Percentiles rank a stretch among this genome's conserved stretches.
Conservation (phyloP, 176 grass and related monocot species). For the Canna indica region DNA sequence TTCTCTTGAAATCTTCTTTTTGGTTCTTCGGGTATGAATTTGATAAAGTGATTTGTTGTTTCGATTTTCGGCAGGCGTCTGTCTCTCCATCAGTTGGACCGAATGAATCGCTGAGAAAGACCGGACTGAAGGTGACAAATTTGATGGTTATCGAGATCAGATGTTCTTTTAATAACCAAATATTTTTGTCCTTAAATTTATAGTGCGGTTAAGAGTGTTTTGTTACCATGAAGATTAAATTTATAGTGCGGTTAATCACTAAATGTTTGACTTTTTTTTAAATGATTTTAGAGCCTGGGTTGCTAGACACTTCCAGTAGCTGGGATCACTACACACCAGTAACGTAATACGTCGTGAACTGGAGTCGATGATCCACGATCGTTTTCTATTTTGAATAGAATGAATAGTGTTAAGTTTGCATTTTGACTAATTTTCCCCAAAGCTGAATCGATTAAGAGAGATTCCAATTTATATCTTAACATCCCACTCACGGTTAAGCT, state of each 20-base stretch:
- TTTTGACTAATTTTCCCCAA: no score
- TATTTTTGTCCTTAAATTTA: not conserved
- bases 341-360: no score
- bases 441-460: no score
- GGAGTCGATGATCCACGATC: no score
- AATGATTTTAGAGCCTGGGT: no score
- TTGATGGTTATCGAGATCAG: not conserved
- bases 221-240: no score
- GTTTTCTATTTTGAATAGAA: no score
- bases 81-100: constrained; percentile 17
- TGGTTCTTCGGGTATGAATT: not conserved
- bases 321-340: no score
- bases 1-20: not conserved
- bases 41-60: not conserved
- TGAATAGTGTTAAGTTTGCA: no score
- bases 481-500: no score
- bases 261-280: not conserved
- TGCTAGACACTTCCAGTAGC: no score
- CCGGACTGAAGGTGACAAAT: constrained; percentile 26
- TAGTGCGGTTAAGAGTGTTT: not conserved
- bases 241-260: not conserved
- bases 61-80: constrained; percentile 19
- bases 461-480: no score
- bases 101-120: constrained; percentile 20
- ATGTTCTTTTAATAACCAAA: not conserved